Evolutionary conservation across 2,329 filamentous ascomycete species (phyloP).

Genomic region (Paecilomyces sp.): DNA sequence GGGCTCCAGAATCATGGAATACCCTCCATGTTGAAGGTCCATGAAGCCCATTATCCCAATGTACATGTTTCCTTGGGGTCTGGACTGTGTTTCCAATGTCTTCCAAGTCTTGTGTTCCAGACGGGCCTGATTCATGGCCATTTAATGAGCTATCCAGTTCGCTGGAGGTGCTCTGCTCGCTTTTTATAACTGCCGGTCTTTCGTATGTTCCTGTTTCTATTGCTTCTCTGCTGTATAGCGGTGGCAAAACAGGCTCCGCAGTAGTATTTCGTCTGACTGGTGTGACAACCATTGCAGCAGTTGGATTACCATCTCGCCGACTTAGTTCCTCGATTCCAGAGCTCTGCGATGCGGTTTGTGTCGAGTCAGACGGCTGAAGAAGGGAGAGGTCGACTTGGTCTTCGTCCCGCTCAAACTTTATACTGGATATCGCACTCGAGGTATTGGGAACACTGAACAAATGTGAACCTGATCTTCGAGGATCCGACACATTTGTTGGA

Average conservation of each 20-base stretch:
- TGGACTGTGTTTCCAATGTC: conserved; percentile 34
- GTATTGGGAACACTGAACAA: neutral
- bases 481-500: neutral
- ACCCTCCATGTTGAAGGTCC: neutral
- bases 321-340: conserved; percentile 1
- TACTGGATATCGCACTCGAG: neutral
- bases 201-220: conserved; percentile 5
- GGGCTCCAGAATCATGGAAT: neutral
- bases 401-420: neutral
- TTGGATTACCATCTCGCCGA: neutral
- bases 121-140: conserved; percentile 18
- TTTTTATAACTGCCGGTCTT: conserved; percentile 23
- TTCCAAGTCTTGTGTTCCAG: conserved; percentile 58
- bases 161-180: conserved; percentile 28
- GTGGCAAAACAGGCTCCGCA: neutral
- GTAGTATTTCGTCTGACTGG: conserved; percentile 7
- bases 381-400: neutral
- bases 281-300: neutral
- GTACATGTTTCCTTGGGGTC: conserved; percentile 34
- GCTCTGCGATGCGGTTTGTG: neutral
- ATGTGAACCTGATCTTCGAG: neutral
- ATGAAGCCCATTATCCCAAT: neutral
- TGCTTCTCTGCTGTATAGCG: neutral
- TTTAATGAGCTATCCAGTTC: conserved; percentile 12
- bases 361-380: neutral